Evolutionary conservation across 2,329 filamentous ascomycete species (phyloP).

Genomic region (Colletotrichum spinosum): DNA sequence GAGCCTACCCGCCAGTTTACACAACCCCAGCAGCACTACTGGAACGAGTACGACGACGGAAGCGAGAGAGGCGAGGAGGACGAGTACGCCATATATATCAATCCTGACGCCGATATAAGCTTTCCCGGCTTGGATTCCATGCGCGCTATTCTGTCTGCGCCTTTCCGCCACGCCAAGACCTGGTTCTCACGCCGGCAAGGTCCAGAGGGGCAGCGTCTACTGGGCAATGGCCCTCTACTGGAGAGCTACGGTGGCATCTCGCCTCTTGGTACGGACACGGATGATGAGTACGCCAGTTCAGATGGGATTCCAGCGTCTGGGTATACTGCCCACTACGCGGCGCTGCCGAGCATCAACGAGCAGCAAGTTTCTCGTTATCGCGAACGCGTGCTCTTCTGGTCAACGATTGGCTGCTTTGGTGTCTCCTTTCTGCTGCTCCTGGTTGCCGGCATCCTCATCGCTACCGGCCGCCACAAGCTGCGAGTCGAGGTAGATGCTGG

Average conservation of each 20-base stretch:
- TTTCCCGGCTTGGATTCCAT: constrained; percentile 75
- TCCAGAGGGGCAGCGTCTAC: constrained; percentile 15
- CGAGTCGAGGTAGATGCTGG: constrained; percentile 79
- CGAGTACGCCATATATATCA: constrained; percentile 79
- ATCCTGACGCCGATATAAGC: constrained; percentile 70
- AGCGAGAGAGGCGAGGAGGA: constrained; percentile 73
- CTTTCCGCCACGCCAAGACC: constrained; percentile 62
- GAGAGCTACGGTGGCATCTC: constrained; percentile 39
- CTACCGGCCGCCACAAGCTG: constrained; percentile 75
- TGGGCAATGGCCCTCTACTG: constrained; percentile 26
- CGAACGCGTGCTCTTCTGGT: constrained; percentile 67
- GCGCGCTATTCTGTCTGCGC: constrained; percentile 60
- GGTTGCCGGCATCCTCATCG: constrained; percentile 73
- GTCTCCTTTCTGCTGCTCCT: constrained; percentile 72
- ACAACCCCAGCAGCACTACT: constrained; percentile 67
- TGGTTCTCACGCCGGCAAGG: constrained; percentile 56
- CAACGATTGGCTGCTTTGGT: constrained; percentile 65
- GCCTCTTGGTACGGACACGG: constrained; percentile 50
- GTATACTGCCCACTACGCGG: constrained; percentile 66
- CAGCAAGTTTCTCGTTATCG: constrained; percentile 63
- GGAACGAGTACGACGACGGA: constrained; percentile 89
- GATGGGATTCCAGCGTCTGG: constrained; percentile 60
- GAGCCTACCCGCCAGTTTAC: constrained; percentile 41
- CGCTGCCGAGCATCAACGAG: constrained; percentile 63
- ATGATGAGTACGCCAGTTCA: constrained; percentile 64